phyloP scores from a whole-genome alignment of 306 rosid genomes.

The Cucurbita argyrosperma region DNA sequence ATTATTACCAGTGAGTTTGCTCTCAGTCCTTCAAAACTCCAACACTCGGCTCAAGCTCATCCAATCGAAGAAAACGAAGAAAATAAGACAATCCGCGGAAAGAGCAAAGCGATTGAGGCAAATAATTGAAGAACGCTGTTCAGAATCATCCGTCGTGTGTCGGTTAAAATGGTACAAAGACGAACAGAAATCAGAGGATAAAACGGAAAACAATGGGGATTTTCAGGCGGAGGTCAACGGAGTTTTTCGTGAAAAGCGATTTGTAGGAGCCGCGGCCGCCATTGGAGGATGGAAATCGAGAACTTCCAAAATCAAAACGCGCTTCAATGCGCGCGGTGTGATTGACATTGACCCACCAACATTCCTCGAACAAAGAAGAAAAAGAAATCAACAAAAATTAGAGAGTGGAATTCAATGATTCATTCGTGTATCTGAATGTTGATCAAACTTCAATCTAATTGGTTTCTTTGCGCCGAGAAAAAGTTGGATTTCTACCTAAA shows the following conservation, averaged over 20 bases:
- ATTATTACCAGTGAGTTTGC: background rate
- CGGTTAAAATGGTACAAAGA: background rate
- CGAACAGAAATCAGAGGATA: background rate
- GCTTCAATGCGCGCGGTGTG: background rate
- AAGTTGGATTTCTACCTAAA: background rate
- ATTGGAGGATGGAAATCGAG: background rate
- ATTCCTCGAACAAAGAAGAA: background rate
- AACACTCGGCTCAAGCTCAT: background rate
- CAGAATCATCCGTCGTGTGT: background rate
- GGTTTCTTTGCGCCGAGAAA: background rate
- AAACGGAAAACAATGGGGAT: background rate
- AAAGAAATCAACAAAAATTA: background rate
- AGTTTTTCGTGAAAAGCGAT: background rate
- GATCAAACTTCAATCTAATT: background rate
- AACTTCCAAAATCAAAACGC: background rate
- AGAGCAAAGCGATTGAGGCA: background rate
- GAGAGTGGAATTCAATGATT: background rate
- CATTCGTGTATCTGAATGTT: background rate
- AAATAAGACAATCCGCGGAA: background rate
- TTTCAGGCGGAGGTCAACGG: background rate
- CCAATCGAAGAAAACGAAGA: background rate
- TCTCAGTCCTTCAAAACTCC: background rate
- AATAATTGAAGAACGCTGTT: constrained; percentile 1
- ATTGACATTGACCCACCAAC: background rate
- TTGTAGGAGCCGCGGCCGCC: background rate